These are phyloP conservation scores for Pelargonium cotyledonis DNA, from an alignment of 441 rosid species.

Conservation along the genomic window DNA sequence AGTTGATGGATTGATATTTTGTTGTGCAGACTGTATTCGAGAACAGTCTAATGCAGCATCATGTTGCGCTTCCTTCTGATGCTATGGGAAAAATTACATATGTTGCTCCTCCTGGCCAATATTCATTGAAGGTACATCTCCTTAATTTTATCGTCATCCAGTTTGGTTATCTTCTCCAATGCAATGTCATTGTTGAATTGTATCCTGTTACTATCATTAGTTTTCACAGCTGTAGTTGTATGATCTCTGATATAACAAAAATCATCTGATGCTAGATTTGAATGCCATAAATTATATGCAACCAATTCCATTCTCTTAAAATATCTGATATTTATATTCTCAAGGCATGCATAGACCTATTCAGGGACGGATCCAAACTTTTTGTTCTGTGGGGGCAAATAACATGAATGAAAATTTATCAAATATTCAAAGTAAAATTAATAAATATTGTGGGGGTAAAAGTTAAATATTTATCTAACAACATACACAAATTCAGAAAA, in stretches of 20 bases:
- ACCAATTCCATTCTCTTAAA: background rate
- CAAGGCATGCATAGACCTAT: background rate
- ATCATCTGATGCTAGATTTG: background rate
- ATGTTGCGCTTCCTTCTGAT: conserved; percentile 88
- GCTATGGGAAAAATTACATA: conserved; percentile 92
- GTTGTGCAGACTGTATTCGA: conserved; percentile 79
- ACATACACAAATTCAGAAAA: too few relatives aligned
- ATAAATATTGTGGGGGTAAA: too few relatives aligned
- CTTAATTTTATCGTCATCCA: conserved; percentile 8
- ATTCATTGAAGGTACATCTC: conserved; percentile 71
- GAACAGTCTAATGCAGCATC: conserved; percentile 88
- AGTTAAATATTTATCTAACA: too few relatives aligned
- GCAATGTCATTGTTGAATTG: background rate
- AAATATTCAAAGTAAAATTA: too few relatives aligned
- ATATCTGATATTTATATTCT: background rate
- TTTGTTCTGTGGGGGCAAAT: too few relatives aligned
- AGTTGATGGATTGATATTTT: conserved; percentile 18
- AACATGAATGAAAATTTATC: too few relatives aligned
- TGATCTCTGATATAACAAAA: background rate
- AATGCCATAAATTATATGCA: background rate
- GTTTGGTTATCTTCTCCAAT: background rate
- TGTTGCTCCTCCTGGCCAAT: conserved; percentile 96
- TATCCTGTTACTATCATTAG: background rate
- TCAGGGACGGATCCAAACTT: too few relatives aligned
- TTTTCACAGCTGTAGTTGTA: background rate